Conservation (phyloP, 2,329 filamentous ascomycete genomes). For the Grosmannia huntii region DNA sequence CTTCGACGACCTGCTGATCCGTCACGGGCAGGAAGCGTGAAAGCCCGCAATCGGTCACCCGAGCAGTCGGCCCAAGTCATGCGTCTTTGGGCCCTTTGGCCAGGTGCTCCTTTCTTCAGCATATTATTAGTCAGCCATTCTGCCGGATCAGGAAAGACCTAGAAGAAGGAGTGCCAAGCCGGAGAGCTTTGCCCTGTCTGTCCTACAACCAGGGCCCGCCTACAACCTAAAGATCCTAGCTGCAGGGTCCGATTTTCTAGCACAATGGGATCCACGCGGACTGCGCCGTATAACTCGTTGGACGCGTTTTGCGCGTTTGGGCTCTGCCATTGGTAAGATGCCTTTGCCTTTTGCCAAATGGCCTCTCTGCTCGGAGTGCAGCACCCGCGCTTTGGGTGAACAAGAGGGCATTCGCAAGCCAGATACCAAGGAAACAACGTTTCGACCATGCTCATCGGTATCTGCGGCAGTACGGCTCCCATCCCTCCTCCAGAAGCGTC, state of each 20-base stretch:
- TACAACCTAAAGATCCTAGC: neutral
- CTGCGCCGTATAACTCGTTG: neutral
- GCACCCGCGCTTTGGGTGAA: neutral
- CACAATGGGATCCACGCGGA: neutral
- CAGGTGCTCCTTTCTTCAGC: neutral
- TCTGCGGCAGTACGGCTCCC: conserved; percentile 51
- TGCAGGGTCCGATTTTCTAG: neutral
- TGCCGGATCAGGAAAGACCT: neutral
- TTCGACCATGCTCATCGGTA: conserved; percentile 56
- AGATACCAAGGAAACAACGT: neutral
- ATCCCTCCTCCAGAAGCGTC: neutral
- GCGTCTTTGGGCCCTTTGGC: neutral
- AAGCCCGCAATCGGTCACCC: neutral
- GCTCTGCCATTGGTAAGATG: neutral
- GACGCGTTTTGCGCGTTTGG: neutral
- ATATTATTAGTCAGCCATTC: neutral
- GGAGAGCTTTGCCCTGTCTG: neutral
- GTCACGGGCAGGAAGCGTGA: neutral
- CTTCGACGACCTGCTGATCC: neutral
- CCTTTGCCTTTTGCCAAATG: neutral
- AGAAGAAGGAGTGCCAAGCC: too few relatives aligned
- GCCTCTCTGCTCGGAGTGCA: neutral
- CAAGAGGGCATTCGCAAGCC: neutral
- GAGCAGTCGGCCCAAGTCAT: neutral
- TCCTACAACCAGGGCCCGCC: too few relatives aligned